Base-by-base conservation (phyloP, 1,139 yeast genomes). In the Magnusiomyces ingens region DNA sequence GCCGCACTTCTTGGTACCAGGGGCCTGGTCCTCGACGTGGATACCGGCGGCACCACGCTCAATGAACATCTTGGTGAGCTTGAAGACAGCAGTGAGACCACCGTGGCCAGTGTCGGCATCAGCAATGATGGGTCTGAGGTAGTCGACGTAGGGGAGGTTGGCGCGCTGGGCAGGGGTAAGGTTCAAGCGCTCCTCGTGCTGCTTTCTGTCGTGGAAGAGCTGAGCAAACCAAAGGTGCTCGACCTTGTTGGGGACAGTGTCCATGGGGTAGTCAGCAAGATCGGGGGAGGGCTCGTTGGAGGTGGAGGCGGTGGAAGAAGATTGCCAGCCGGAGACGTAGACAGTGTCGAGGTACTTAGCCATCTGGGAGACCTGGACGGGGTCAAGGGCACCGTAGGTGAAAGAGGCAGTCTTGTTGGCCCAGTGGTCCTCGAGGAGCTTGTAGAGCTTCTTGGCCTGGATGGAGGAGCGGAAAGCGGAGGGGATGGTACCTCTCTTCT, bases 101-200 rank as follows among this genome's bases (percentile, higher is more conserved):
- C 99, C 99, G 72, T 93, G 98, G 63, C 99, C 99, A 59, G 98
- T 93, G 73, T 91, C 99, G 61, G 94, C 99, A 70, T 91, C 99
- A 54, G 98, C 98, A 65, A 91, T 80, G 65, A 91, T 88, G 54
- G 99, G 99, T 67, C 97, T 81, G 71, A 91, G 75, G 73, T 87
- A 91, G 75, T 91, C 98, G 56, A 76, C 84, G 63, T 74, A 68
- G 56, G 72, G 72, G 47, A 74, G 66, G 66, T 81, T 78, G 35
- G 84, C 81, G 64, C 95, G 80, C 72, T 85, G 80, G 52, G 71
- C 78, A 61, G 75, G 75, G 48, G 93, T 66, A 59, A 81, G 60
- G 50, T 76, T 72, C 61, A 85, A 75, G 66, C 97, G 81, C 63
- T 85, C 96, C 68, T 88, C 94, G 66, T 88, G 81, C 76, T 91